Evolutionary conservation across 108 stramenopile species (phyloP), one percentile per base, ranked within the genome.

Genomic region (Schizochytrium sp.): DNA sequence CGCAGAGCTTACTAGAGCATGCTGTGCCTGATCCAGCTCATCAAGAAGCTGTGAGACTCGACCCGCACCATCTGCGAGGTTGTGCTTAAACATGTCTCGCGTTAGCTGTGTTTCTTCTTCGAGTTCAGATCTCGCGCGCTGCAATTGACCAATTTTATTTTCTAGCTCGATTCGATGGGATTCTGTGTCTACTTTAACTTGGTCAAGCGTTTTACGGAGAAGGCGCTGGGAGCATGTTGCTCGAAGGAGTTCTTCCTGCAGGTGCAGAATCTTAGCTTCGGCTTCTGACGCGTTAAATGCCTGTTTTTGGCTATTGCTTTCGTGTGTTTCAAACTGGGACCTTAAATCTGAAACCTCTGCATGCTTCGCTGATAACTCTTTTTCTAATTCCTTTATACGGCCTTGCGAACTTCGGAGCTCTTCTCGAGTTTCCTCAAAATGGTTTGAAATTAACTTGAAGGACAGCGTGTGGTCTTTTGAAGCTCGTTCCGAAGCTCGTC

Each of bases 131-230:
- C 64, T 38, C 28, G 64, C 44, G 1, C 44, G 40, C 44, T 69
- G 64, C 64, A 69, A 15, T 1, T 69, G 42, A 38, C 42, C 64
- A 3, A 69, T 69, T 69, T 69, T 44, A 44, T 44, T 44, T 38
- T 69, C 64, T 38, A 69, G 64, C 64, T 69, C 64, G 2, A 69
- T 15, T 38, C 64, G 64, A 44, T 69, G 64, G 5, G 8, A 5
- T 38, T 69, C 64, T 7, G 64, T 69, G 19, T 7, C 64, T 2
- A 7, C 44, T 44, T 69, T 69, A 44, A 69, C 64, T 44, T 69
- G 64, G 64, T 69, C 64, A 38, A 69, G 64, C 12, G 64, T 69
- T 38, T 69, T 69, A 44, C 64, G 64, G 42, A 69, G 64, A 8
- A 69, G 15, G 1, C 44, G 40, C 44, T 69, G 64, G 19, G 64